Evolutionary conservation across 352 stramenopile species (phyloP), one percentile per base, ranked within the genome.

Genomic region (Pythium phragmitis): DNA sequence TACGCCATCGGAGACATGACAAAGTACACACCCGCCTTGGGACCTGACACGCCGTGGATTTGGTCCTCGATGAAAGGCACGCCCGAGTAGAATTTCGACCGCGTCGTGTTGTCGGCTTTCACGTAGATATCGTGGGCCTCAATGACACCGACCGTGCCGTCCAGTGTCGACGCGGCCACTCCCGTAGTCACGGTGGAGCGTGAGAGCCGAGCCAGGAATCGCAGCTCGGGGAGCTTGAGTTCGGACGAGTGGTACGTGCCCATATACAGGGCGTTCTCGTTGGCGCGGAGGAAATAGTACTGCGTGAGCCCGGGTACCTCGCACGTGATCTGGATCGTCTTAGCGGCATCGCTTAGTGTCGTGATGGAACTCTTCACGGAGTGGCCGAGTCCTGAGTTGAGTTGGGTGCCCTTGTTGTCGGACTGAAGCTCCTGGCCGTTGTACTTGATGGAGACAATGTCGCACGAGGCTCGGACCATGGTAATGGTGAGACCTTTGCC

Each of bases 191-290:
- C 72, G 0, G 67, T 77, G 50, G 63, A 68, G 4, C 60, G 49
- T 48, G 75, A 68, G 3, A 85, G 48, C 13, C 77, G 77, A 33
- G 73, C 74, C 0, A 85, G 60, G 67, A 85, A 83, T 30, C 77
- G 77, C 6, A 85, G 61, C 57, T 85, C 77, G 4, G 68, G 61
- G 0, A 85, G 64, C 41, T 65, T 55, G 0, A 76, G 62, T 19
- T 73, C 66, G 12, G 53, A 60, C 19, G 60, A 69, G 65, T 82
- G 72, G 73, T 83, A 74, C 7, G 74, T 86, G 28, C 74, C 77
- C 75, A 86, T 83, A 66, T 86, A 86, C 41, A 86, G 56, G 30
- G 63, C 60, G 37, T 80, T 86, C 60, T 86, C 77, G 46, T 79
- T 74, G 1, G 73, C 74, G 17, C 76, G 74, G 68, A 86, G 79